A percentile compares a stretch with the other conserved stretches of the same genome.
phyloP scores from a whole-genome alignment of 2,329 filamentous ascomycete genomes.

The Colletotrichum sp. region DNA sequence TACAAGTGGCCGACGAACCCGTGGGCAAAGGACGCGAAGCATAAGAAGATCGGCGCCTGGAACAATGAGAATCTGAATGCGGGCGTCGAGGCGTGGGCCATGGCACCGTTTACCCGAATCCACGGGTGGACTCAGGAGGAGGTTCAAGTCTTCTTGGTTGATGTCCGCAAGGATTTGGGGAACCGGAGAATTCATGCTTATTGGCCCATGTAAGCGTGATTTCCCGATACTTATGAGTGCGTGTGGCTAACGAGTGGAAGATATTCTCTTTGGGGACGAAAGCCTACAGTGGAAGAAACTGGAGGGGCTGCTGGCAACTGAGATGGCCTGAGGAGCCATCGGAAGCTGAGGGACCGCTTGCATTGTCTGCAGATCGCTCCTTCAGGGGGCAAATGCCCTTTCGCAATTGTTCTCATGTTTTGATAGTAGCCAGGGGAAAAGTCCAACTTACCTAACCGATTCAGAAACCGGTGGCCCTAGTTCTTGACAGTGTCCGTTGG shows the following conservation, averaged over 20 bases:
- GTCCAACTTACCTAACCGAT: too few relatives aligned
- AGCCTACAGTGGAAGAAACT: background rate
- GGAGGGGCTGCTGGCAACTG: too few relatives aligned
- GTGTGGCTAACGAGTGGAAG: background rate
- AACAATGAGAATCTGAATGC: background rate
- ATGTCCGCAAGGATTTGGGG: fast-evolving
- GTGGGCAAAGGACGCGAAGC: background rate
- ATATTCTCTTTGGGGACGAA: background rate
- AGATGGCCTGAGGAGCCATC: too few relatives aligned
- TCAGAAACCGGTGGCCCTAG: too few relatives aligned
- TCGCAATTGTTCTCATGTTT: too few relatives aligned
- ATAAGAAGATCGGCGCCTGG: background rate
- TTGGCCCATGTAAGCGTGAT: background rate
- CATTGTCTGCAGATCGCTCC: too few relatives aligned
- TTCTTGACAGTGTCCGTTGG: too few relatives aligned
- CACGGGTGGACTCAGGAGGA: background rate
- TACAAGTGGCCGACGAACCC: background rate
- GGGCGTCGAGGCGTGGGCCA: background rate
- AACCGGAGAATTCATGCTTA: background rate
- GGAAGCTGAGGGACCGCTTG: too few relatives aligned
- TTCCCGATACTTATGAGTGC: background rate
- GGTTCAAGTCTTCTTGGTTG: background rate
- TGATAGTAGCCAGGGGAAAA: too few relatives aligned
- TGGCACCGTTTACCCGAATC: background rate
- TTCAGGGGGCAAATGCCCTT: too few relatives aligned